These are phyloP conservation scores for Pleurotus eryngii DNA, from an alignment of 768 basidiomycete species.

Conservation along the genomic window DNA sequence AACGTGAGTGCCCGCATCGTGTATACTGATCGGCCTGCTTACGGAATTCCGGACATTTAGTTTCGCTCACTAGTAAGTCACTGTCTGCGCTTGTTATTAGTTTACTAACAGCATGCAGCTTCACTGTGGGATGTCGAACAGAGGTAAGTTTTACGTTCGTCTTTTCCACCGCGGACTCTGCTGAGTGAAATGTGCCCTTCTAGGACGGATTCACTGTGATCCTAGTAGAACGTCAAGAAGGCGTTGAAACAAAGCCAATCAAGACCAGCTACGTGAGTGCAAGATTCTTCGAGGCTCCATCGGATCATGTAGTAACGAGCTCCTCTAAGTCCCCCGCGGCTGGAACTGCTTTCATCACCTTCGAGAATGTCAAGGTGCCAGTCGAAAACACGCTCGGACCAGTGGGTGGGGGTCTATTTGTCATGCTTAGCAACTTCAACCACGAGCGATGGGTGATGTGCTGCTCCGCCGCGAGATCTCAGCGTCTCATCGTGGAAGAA, in stretches of 20 bases:
- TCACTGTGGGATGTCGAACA: constrained; percentile 27
- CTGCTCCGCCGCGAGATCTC: constrained; percentile 64
- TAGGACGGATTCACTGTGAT: constrained; percentile 78
- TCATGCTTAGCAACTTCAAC: constrained; percentile 78
- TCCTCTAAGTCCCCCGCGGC: constrained; percentile 54
- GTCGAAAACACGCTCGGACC: constrained; percentile 80
- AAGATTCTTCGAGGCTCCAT: constrained; percentile 1
- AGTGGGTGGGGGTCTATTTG: constrained; percentile 47
- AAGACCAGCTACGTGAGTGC: constrained; percentile 57
- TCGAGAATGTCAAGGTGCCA: constrained; percentile 82
- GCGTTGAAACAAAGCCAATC: constrained; percentile 81
- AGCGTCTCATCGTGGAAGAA: constrained; percentile 55
- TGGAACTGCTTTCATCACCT: constrained; percentile 75
- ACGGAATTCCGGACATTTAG: constrained; percentile 36
- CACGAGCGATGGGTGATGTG: constrained; percentile 94
- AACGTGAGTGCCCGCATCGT: constrained; percentile 53
- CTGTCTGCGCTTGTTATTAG: not conserved
- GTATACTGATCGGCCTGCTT: constrained; percentile 65
- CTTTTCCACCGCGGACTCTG: not conserved
- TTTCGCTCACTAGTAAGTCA: constrained; percentile 32
- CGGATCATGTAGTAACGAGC: not conserved
- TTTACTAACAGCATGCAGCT: constrained; percentile 27
- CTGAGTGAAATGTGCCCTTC: not conserved
- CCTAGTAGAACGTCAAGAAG: constrained; percentile 77
- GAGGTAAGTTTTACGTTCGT: constrained; percentile 10